Conservation (phyloP, 345 rosid genomes). For the Melastoma malabathricum region DNA sequence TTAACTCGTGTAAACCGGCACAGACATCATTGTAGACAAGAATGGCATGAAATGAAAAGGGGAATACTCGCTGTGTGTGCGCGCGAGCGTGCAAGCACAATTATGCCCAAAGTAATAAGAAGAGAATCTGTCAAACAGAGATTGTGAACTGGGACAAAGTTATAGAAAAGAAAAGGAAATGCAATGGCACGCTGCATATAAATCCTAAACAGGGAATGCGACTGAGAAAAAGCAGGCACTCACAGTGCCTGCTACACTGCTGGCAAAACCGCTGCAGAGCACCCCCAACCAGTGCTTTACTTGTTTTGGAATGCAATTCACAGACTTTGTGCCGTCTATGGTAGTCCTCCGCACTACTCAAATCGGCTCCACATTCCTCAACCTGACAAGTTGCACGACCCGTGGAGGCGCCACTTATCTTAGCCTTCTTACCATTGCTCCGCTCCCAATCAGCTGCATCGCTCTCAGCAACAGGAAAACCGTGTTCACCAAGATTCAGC, state of each 20-base stretch:
- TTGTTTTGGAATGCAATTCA: conserved; percentile 90
- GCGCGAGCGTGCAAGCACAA: too few species aligned
- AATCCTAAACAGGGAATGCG: too few species aligned
- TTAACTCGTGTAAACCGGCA: too few species aligned
- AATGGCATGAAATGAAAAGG: too few species aligned
- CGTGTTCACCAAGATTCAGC: conserved; percentile 65
- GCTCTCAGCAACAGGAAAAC: conserved; percentile 30
- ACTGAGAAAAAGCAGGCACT: too few species aligned
- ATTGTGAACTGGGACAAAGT: too few species aligned
- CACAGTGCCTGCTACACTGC: conserved; percentile 99
- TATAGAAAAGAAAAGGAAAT: too few species aligned
- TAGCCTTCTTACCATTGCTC: conserved; percentile 56
- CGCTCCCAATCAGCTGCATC: conserved; percentile 45
- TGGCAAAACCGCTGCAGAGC: conserved; percentile 98
- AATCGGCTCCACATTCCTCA: conserved; percentile 87
- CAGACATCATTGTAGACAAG: too few species aligned
- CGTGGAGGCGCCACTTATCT: conserved; percentile 35
- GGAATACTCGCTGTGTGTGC: too few species aligned
- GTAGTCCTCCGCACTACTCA: conserved; percentile 86
- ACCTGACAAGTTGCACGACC: conserved; percentile 86
- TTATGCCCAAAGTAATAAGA: too few species aligned
- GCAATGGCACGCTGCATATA: too few species aligned
- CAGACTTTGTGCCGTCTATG: conserved; percentile 96
- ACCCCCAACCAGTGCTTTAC: conserved; percentile 72
- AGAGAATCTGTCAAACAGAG: too few species aligned